A percentile compares a stretch with the other conserved stretches of the same genome.
Evolutionary conservation across 441 rosid species (phyloP).

Genomic region (Bruguiera hainesii): DNA sequence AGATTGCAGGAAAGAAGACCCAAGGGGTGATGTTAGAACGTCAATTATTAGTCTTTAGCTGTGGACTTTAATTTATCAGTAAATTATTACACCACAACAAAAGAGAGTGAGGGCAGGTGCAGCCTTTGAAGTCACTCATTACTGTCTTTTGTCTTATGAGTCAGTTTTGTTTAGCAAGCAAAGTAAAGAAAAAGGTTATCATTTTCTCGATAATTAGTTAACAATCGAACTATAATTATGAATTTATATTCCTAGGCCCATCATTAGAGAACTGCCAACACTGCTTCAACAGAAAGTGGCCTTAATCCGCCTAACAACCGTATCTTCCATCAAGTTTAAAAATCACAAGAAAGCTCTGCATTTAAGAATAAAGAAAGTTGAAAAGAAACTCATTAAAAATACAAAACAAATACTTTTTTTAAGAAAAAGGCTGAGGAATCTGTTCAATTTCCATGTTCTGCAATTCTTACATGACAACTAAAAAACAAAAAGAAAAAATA

Average conservation of each 20-base stretch:
- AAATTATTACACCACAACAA: slow-evolving; percentile 11
- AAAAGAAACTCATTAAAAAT: too few relatives aligned
- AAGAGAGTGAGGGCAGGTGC: slow-evolving; percentile 10
- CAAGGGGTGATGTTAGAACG: slow-evolving; percentile 29
- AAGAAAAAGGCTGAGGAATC: too few relatives aligned
- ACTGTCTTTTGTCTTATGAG: slow-evolving; percentile 14
- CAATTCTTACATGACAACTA: too few relatives aligned
- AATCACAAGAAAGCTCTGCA: too few relatives aligned
- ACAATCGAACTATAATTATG: slow-evolving; percentile 8
- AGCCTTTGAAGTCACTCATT: slow-evolving; percentile 52
- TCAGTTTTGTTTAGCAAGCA: slow-evolving; percentile 25
- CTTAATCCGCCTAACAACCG: background rate
- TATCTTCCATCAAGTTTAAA: too few relatives aligned
- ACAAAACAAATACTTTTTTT: too few relatives aligned
- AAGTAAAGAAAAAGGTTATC: slow-evolving; percentile 13
- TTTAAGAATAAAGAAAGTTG: too few relatives aligned
- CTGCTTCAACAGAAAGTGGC: slow-evolving; percentile 11
- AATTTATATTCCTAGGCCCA: slow-evolving; percentile 13
- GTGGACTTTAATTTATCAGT: slow-evolving; percentile 23
- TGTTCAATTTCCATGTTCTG: too few relatives aligned
- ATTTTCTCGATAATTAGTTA: background rate
- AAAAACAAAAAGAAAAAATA: too few relatives aligned
- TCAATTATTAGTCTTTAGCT: slow-evolving; percentile 39
- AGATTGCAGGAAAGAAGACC: background rate
- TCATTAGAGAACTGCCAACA: slow-evolving; percentile 6